A percentile compares a stretch with the other conserved stretches of the same genome.
Evolutionary conservation across 2,329 filamentous ascomycete genomes (phyloP).

Genomic region (Trichoderma afroharzianum): DNA sequence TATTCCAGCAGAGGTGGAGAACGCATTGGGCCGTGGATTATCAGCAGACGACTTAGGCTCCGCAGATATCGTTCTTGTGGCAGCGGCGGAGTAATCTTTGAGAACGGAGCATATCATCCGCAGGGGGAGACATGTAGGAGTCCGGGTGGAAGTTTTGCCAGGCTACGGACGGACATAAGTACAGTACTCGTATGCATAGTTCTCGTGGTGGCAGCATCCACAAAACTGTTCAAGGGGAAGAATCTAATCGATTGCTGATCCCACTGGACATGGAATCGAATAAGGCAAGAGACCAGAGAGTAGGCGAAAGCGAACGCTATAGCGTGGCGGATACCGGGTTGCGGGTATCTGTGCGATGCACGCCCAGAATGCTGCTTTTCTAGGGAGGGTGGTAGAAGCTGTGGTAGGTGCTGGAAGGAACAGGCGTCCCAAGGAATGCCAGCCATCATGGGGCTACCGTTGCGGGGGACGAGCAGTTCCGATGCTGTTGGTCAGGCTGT

Average conservation of each 20-base stretch:
- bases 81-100: background rate
- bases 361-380: background rate
- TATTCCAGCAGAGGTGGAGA: conserved; percentile 7
- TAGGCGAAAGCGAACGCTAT: background rate
- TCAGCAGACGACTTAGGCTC: conserved; percentile 8
- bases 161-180: background rate
- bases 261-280: background rate
- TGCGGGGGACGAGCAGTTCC: conserved; percentile 13
- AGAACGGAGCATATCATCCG: conserved; percentile 12
- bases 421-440: conserved; percentile 2
- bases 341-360: conserved; percentile 1
- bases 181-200: background rate
- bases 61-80: conserved; percentile 3
- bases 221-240: background rate
- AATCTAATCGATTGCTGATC: background rate
- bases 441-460: background rate
- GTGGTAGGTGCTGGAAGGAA: conserved; percentile 2
- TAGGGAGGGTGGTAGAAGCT: background rate
- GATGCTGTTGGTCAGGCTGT: conserved; percentile 13
- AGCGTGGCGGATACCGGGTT: conserved; percentile 10
- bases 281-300: background rate
- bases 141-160: background rate
- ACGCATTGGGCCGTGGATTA: background rate
- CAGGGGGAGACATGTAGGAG: background rate
- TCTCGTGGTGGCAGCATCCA: background rate